Evolutionary conservation across 768 basidiomycete species (phyloP).

Genomic region (Russula compacta): DNA sequence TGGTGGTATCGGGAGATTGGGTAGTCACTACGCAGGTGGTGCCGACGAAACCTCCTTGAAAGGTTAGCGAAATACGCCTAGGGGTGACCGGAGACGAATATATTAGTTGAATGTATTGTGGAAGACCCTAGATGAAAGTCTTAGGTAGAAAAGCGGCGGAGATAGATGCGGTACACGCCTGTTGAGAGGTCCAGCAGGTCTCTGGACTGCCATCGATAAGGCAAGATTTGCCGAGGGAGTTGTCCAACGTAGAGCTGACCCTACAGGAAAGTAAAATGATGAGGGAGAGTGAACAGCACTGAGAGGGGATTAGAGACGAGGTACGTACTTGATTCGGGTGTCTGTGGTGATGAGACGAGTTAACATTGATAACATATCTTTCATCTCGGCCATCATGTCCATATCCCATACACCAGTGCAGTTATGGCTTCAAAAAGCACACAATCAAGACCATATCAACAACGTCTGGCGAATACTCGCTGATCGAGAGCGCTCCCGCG

Average conservation of each 20-base stretch:
- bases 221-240: slow-evolving; percentile 23
- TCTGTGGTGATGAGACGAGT: slow-evolving; percentile 17
- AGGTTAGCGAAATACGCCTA: slow-evolving; percentile 49
- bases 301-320: background rate
- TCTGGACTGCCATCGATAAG: slow-evolving; percentile 26
- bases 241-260: slow-evolving; percentile 28
- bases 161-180: slow-evolving; percentile 1
- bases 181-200: slow-evolving; percentile 20
- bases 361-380: slow-evolving; percentile 1
- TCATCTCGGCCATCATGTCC: slow-evolving; percentile 5
- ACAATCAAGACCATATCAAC: slow-evolving; percentile 23
- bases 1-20: slow-evolving; percentile 25
- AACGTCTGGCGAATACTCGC: slow-evolving; percentile 30
- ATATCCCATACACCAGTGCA: slow-evolving; percentile 12
- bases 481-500: slow-evolving; percentile 32
- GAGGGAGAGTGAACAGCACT: background rate
- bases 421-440: slow-evolving; percentile 24
- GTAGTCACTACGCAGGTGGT: slow-evolving; percentile 47
- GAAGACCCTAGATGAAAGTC: slow-evolving; percentile 49
- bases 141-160: background rate
- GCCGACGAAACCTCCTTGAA: slow-evolving; percentile 83
- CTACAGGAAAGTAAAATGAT: slow-evolving; percentile 1
- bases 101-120: slow-evolving; percentile 62
- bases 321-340: slow-evolving; percentile 19
- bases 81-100: slow-evolving; percentile 52